phyloP scores from a whole-genome alignment of 2,329 filamentous ascomycete species.

The Macrophomina phaseolina region DNA sequence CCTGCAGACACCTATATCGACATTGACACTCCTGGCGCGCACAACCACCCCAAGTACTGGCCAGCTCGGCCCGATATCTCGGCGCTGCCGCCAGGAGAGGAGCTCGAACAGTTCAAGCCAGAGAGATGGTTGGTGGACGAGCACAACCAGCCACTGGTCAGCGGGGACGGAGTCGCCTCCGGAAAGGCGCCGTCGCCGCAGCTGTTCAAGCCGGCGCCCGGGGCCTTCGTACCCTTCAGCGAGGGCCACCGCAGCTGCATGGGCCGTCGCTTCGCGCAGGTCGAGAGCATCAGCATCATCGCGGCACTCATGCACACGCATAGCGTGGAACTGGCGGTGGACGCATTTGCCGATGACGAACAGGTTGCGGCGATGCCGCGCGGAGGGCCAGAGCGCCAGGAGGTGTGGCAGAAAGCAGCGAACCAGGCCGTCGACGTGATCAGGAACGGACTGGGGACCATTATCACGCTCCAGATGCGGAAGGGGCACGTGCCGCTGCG shows the following conservation, averaged over 20 bases:
- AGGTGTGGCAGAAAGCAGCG: slow-evolving; percentile 67
- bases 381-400: slow-evolving; percentile 56
- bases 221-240: slow-evolving; percentile 62
- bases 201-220: slow-evolving; percentile 58
- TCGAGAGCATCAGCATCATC: slow-evolving; percentile 61
- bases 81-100: slow-evolving; percentile 43
- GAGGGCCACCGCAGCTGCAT: slow-evolving; percentile 62
- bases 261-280: slow-evolving; percentile 62
- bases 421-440: slow-evolving; percentile 60
- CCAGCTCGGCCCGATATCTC: slow-evolving; percentile 52
- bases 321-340: slow-evolving; percentile 72
- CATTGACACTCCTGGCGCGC: slow-evolving; percentile 55
- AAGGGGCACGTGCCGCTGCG: slow-evolving; percentile 68
- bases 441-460: slow-evolving; percentile 59
- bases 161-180: slow-evolving; percentile 48
- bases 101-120: slow-evolving; percentile 72
- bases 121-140: slow-evolving; percentile 69
- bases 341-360: slow-evolving; percentile 50
- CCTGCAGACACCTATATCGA: slow-evolving; percentile 63
- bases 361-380: slow-evolving; percentile 47
- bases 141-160: slow-evolving; percentile 37
- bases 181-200: slow-evolving; percentile 63
- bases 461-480: slow-evolving; percentile 74
- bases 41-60: slow-evolving; percentile 77
- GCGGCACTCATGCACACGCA: slow-evolving; percentile 62